Conservation (phyloP, 768 basidiomycete genomes). For the Thelephora ganbajun region DNA sequence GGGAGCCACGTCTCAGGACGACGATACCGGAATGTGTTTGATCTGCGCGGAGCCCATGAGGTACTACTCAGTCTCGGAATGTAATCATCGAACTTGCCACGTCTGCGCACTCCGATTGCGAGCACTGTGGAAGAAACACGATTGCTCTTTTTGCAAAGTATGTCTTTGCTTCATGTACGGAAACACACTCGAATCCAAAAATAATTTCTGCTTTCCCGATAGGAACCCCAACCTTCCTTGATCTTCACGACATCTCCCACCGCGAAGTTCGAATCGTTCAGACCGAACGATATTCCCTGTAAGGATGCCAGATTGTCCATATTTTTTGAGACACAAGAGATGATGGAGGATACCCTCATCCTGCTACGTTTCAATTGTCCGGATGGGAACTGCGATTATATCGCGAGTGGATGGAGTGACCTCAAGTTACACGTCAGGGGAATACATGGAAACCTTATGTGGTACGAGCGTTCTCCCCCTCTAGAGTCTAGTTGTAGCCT, state of each 20-base stretch:
- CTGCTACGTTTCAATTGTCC: conserved; percentile 94
- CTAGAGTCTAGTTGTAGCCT: not conserved
- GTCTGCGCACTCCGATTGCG: conserved; percentile 80
- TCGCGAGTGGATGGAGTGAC: conserved; percentile 80
- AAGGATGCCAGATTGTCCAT: conserved; percentile 67
- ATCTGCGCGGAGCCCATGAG: conserved; percentile 93
- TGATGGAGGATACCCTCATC: conserved; percentile 90
- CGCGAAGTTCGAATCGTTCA: conserved; percentile 43
- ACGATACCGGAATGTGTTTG: conserved; percentile 53
- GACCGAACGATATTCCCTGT: conserved; percentile 37
- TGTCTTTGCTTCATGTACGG: conserved; percentile 9
- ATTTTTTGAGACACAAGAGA: conserved; percentile 78
- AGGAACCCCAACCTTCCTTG: conserved; percentile 65
- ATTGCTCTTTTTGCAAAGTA: conserved; percentile 96
- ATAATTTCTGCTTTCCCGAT: not conserved
- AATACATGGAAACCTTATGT: conserved; percentile 65
- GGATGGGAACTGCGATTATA: conserved; percentile 67
- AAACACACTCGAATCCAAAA: not conserved
- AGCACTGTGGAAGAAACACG: conserved; percentile 84
- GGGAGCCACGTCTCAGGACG: conserved; percentile 9
- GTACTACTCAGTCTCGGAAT: conserved; percentile 78
- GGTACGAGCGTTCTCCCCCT: conserved; percentile 32
- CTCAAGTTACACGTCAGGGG: conserved; percentile 74
- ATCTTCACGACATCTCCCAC: conserved; percentile 63
- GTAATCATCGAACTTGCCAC: conserved; percentile 93